phyloP scores from a whole-genome alignment of 441 rosid genomes.

The Geranium incanum region DNA sequence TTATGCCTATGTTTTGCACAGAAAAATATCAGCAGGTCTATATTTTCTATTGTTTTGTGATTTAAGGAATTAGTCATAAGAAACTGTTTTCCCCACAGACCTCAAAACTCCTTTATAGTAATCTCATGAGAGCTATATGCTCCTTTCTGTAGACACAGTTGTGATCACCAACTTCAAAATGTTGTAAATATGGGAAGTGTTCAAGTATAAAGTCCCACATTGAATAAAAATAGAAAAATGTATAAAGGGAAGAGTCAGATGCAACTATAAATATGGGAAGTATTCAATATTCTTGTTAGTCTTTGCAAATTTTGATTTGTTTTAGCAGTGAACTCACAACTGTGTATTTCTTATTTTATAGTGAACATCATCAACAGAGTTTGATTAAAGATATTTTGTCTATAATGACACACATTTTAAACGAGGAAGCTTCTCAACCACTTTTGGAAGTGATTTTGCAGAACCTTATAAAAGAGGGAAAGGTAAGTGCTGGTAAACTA shows the following conservation, averaged over 20 bases:
- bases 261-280: too few species aligned
- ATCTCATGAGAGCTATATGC: background rate
- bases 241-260: too few species aligned
- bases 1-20: background rate
- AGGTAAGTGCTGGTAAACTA: slow-evolving; percentile 35
- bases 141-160: background rate
- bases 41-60: background rate
- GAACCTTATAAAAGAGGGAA: slow-evolving; percentile 63
- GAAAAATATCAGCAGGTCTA: background rate
- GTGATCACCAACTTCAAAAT: background rate
- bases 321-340: slow-evolving; percentile 14
- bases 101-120: background rate
- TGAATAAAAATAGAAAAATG: too few species aligned
- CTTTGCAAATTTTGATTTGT: slow-evolving; percentile 11
- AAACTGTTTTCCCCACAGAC: background rate
- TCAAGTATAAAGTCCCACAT: too few species aligned
- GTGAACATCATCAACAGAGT: slow-evolving; percentile 56
- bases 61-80: slow-evolving; percentile 3
- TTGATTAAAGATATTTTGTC: slow-evolving; percentile 53
- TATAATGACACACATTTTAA: slow-evolving; percentile 56
- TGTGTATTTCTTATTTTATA: slow-evolving; percentile 28
- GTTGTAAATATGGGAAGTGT: background rate
- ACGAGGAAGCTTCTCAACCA: slow-evolving; percentile 61
- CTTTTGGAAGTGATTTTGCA: slow-evolving; percentile 54
- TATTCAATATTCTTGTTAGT: slow-evolving; percentile 8